These are phyloP conservation scores for Chlamydomonas sp. DNA, from an alignment of 139 green algal species.

Conservation along the genomic window DNA sequence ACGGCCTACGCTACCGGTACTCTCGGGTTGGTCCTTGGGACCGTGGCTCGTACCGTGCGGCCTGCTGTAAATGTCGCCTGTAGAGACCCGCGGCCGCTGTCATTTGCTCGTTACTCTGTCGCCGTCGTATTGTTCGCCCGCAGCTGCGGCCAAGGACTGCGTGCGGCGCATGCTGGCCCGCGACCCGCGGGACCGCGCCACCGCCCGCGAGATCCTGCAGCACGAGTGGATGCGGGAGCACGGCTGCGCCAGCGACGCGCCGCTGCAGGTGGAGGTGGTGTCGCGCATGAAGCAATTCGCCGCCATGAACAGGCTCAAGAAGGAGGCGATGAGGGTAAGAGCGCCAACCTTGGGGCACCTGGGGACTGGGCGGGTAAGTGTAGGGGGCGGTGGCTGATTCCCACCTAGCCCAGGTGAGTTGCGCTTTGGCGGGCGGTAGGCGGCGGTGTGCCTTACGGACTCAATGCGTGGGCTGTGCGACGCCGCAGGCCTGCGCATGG, in stretches of 20 bases:
- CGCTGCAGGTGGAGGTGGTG: slow-evolving; percentile 73
- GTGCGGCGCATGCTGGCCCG: slow-evolving; percentile 82
- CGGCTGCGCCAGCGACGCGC: slow-evolving; percentile 69
- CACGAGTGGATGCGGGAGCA: slow-evolving; percentile 92
- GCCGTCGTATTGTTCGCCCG: neutral
- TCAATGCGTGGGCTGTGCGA: neutral
- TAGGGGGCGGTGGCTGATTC: neutral
- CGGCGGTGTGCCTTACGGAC: neutral
- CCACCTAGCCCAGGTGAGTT: no score
- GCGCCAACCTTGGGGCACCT: neutral
- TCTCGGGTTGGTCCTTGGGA: no score
- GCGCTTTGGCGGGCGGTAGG: neutral
- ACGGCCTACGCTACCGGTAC: no score
- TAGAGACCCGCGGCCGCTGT: no score
- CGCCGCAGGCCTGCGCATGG: neutral
- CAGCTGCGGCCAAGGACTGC: slow-evolving; percentile 78
- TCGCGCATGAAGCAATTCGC: slow-evolving; percentile 88
- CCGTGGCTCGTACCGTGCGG: no score
- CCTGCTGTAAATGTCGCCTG: no score
- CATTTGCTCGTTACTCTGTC: no score
- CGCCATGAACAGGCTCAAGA: slow-evolving; percentile 95
- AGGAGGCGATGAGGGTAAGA: slow-evolving; percentile 87
- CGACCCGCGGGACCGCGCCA: slow-evolving; percentile 82
- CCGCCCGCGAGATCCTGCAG: slow-evolving; percentile 79
- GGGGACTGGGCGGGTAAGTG: neutral